Conservation (phyloP, 1,284 basidiomycete genomes). For the Ganoderma leucocontextum region DNA sequence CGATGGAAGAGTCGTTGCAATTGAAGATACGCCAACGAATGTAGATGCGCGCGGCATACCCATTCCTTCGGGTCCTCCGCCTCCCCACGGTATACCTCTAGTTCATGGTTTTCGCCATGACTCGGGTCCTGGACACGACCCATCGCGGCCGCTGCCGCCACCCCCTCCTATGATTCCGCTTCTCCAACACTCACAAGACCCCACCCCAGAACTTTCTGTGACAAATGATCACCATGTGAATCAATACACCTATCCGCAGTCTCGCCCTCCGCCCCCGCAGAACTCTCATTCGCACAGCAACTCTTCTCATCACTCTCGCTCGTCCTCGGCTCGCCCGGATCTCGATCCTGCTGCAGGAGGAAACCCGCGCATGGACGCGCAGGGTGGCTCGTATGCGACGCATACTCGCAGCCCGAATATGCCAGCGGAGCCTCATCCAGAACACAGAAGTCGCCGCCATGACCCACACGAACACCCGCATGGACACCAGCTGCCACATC, state of each 20-base stretch:
- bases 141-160: constrained; percentile 56
- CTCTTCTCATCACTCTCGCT: constrained; percentile 47
- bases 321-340: constrained; percentile 39
- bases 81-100: constrained; percentile 49
- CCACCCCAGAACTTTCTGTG: constrained; percentile 48
- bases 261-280: constrained; percentile 45
- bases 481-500: constrained; percentile 33
- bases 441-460: constrained; percentile 35
- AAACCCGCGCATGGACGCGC: constrained; percentile 36
- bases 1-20: constrained; percentile 56
- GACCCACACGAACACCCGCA: constrained; percentile 36
- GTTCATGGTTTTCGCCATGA: constrained; percentile 45
- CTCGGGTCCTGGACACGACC: constrained; percentile 49
- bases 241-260: constrained; percentile 49
- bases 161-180: constrained; percentile 53
- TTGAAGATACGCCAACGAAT: constrained; percentile 52
- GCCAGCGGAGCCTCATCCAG: constrained; percentile 33
- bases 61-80: constrained; percentile 43
- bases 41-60: constrained; percentile 41
- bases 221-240: constrained; percentile 43
- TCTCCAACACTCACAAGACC: constrained; percentile 38
- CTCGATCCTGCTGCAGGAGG: constrained; percentile 33
- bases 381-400: constrained; percentile 35
- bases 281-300: constrained; percentile 53
- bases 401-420: constrained; percentile 40